Conservation (phyloP, 768 basidiomycete genomes). For the Lenzites betulinus region DNA sequence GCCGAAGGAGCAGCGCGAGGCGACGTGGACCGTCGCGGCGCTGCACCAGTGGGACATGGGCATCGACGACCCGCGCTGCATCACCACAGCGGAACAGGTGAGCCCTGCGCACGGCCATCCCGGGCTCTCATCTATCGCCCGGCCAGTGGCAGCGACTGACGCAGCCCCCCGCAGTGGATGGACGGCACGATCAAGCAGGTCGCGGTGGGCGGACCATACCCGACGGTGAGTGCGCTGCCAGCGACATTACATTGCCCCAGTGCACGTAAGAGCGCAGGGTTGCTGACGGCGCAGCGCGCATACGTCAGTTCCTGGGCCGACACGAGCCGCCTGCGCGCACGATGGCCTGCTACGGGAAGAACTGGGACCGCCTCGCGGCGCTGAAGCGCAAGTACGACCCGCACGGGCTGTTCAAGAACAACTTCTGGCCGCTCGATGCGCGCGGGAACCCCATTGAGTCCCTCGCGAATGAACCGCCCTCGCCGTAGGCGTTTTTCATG, state of each 20-base stretch:
- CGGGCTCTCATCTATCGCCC: too few relatives aligned
- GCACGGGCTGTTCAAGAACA: conserved; percentile 69
- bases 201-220: conserved; percentile 78
- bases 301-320: conserved; percentile 69
- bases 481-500: conserved; percentile 12
- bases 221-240: conserved; percentile 60
- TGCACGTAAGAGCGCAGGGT: neutral
- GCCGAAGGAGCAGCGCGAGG: conserved; percentile 77
- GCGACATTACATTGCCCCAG: neutral
- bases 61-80: conserved; percentile 77
- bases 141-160: neutral
- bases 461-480: conserved; percentile 58
- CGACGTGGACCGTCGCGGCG: conserved; percentile 83
- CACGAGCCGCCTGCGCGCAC: conserved; percentile 64
- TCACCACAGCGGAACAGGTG: conserved; percentile 81
- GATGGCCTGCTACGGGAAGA: conserved; percentile 69
- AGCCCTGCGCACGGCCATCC: conserved; percentile 20
- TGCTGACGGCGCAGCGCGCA: neutral
- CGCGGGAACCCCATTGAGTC: conserved; percentile 57
- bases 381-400: conserved; percentile 83
- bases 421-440: conserved; percentile 77
- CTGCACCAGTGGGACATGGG: conserved; percentile 93
- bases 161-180: conserved; percentile 63
- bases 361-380: conserved; percentile 68
- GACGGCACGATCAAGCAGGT: conserved; percentile 68